Conservation (phyloP, 1,139 yeast species). For the Sugiyamaella neomexicana region DNA sequence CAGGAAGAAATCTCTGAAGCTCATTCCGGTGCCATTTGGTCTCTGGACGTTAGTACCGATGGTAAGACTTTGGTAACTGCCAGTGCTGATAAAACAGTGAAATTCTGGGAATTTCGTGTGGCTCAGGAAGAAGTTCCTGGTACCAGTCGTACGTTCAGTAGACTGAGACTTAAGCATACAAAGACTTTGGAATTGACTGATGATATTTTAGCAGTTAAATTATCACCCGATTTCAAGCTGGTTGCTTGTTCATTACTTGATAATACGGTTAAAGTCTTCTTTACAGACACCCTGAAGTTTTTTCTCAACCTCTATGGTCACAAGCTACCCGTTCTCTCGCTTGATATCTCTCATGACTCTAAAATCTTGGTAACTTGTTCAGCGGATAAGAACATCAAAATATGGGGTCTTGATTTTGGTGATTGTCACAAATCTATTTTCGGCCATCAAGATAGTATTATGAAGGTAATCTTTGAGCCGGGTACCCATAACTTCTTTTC, state of each 20-base stretch:
- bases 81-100: slow-evolving; percentile 86
- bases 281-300: slow-evolving; percentile 80
- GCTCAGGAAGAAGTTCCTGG: slow-evolving; percentile 71
- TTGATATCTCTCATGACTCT: slow-evolving; percentile 86
- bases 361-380: slow-evolving; percentile 87
- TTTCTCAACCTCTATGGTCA: slow-evolving; percentile 92
- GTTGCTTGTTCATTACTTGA: slow-evolving; percentile 86
- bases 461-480: slow-evolving; percentile 83
- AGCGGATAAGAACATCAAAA: slow-evolving; percentile 94
- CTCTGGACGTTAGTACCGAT: slow-evolving; percentile 81
- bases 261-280: slow-evolving; percentile 91
- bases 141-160: slow-evolving; percentile 53
- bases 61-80: slow-evolving; percentile 88
- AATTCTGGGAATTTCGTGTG: slow-evolving; percentile 82
- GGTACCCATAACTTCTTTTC: slow-evolving; percentile 86
- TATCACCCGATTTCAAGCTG: slow-evolving; percentile 78
- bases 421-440: slow-evolving; percentile 96
- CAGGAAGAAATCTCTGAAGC: slow-evolving; percentile 60
- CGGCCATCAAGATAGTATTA: slow-evolving; percentile 94
- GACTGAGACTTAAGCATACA: slow-evolving; percentile 64
- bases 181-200: slow-evolving; percentile 84
- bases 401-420: slow-evolving; percentile 99
- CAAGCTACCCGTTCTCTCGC: slow-evolving; percentile 77
- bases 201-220: slow-evolving; percentile 74
- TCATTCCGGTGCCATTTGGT: slow-evolving; percentile 89